Percentiles rank a stretch among this genome's conserved stretches.
Evolutionary conservation across 2,329 filamentous ascomycete genomes (phyloP).

Genomic region (Colletotrichum australisinense): DNA sequence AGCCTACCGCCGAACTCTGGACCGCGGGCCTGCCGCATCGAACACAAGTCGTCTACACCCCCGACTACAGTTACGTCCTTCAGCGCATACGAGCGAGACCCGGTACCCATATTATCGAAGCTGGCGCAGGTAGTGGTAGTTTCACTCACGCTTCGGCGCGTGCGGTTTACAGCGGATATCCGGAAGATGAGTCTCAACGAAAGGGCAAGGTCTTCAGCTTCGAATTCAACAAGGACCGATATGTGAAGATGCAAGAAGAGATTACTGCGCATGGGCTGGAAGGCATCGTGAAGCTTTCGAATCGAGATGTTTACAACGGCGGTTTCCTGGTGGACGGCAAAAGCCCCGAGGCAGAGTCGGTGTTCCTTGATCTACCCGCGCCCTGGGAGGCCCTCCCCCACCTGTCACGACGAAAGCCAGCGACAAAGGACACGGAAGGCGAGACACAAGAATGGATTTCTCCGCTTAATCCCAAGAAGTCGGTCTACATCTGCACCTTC

Average conservation of each 20-base stretch:
- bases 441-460: conserved; percentile 59
- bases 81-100: conserved; percentile 81
- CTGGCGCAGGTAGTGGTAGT: conserved; percentile 84
- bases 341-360: conserved; percentile 73
- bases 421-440: conserved; percentile 17
- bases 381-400: conserved; percentile 85
- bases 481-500: conserved; percentile 90
- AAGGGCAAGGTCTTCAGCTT: conserved; percentile 83
- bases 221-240: conserved; percentile 82
- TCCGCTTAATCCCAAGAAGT: conserved; percentile 76
- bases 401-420: conserved; percentile 67
- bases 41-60: conserved; percentile 88
- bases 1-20: conserved; percentile 86
- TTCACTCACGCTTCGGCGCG: conserved; percentile 84
- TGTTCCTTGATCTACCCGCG: conserved; percentile 85
- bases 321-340: conserved; percentile 74
- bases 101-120: conserved; percentile 80
- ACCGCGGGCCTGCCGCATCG: conserved; percentile 83
- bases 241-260: conserved; percentile 75
- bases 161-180: conserved; percentile 80
- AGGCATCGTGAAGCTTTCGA: conserved; percentile 76
- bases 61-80: conserved; percentile 87
- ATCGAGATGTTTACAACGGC: conserved; percentile 82
- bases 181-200: conserved; percentile 53
- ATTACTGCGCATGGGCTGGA: conserved; percentile 75